These are phyloP conservation scores for Ophiostoma ulmi DNA, from an alignment of 2,329 filamentous ascomycete genomes.

Conservation along the genomic window DNA sequence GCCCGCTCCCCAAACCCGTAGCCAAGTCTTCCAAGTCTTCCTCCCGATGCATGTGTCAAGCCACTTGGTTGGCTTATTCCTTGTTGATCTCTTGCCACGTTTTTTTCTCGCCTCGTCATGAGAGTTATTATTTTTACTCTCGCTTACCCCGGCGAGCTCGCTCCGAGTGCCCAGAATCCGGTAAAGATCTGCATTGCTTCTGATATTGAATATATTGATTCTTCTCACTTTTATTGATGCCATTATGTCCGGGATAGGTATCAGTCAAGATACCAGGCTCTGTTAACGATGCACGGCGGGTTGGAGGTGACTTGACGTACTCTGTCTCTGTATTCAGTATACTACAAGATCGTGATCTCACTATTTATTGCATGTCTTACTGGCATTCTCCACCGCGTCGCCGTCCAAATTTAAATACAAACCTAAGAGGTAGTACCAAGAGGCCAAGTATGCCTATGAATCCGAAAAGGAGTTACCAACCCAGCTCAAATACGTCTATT, in stretches of 20 bases:
- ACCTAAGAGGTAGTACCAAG: too few species aligned
- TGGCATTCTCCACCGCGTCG: background rate
- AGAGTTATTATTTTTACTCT: background rate
- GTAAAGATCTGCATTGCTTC: background rate
- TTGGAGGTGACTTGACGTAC: too few species aligned
- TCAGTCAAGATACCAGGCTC: too few species aligned
- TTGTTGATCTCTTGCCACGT: constrained; percentile 3
- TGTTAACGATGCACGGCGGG: too few species aligned
- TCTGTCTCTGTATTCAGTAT: too few species aligned
- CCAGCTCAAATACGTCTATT: background rate
- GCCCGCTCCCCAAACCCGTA: background rate
- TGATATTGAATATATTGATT: background rate
- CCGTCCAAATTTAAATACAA: too few species aligned
- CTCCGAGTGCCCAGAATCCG: background rate
- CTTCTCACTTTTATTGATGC: background rate
- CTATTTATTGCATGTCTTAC: too few species aligned
- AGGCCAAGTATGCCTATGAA: too few species aligned
- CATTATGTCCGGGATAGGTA: background rate
- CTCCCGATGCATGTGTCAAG: constrained; percentile 1
- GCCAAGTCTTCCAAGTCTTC: background rate
- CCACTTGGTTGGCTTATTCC: background rate
- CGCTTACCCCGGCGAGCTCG: constrained; percentile 1
- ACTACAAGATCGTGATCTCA: too few species aligned
- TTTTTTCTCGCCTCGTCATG: background rate
- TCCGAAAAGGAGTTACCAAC: too few species aligned